Evolutionary conservation across 2,329 filamentous ascomycete species (phyloP).

Genomic region (Tolypocladium paradoxum): DNA sequence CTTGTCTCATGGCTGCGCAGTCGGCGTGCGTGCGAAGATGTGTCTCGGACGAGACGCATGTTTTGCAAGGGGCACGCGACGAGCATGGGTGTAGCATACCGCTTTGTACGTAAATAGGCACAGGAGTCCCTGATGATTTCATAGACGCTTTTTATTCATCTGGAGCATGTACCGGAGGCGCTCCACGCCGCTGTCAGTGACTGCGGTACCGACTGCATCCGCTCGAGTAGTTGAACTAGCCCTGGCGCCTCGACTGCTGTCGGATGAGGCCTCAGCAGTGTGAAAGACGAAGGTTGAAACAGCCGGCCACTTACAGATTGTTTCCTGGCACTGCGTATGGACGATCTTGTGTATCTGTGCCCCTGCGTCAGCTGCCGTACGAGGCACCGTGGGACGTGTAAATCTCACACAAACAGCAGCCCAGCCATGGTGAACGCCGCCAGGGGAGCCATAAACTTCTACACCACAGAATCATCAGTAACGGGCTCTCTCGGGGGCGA

Average conservation of each 20-base stretch:
- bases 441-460: conserved; percentile 37
- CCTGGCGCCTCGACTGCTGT: not conserved
- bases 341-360: conserved; percentile 28
- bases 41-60: not conserved
- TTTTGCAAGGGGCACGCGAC: not conserved
- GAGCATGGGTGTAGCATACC: not conserved
- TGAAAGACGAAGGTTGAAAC: not conserved
- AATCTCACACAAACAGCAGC: conserved; percentile 34
- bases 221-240: not conserved
- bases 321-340: conserved; percentile 26
- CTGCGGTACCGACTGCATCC: not conserved
- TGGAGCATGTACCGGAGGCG: too few relatives aligned
- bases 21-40: not conserved
- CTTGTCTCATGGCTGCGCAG: not conserved
- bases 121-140: not conserved
- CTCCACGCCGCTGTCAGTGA: not conserved
- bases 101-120: not conserved
- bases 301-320: conserved; percentile 16
- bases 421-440: conserved; percentile 45
- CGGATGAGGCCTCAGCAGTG: not conserved
- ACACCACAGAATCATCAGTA: not conserved
- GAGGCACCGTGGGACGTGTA: not conserved
- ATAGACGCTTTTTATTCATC: not conserved
- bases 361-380: not conserved
- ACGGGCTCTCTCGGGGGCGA: not conserved